Conservation (phyloP, 192 early-diverging fungal species). For the Umbelopsis sp. region DNA sequence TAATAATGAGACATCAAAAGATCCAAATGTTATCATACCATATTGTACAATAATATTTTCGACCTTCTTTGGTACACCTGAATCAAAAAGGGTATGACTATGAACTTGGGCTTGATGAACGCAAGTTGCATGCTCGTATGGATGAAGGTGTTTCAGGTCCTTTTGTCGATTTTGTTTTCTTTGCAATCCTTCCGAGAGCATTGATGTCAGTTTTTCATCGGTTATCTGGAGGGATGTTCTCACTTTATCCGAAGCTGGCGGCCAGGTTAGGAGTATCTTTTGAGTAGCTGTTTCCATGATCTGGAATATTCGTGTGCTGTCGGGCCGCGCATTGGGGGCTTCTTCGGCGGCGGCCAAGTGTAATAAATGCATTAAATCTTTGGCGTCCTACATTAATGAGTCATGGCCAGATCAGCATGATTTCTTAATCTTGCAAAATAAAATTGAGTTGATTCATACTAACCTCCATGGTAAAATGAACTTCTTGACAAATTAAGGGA, state of each 20-base stretch:
- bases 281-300: constrained; percentile 14
- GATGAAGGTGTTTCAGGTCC: constrained; percentile 14
- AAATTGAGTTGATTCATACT: background rate
- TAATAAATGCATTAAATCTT: background rate
- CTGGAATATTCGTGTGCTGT: constrained; percentile 19
- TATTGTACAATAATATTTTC: constrained; percentile 32
- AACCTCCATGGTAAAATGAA: constrained; percentile 14
- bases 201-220: constrained; percentile 20
- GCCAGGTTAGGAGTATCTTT: constrained; percentile 21
- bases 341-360: background rate
- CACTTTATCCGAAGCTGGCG: background rate
- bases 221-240: constrained; percentile 25
- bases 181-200: constrained; percentile 19
- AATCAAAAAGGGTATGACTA: background rate
- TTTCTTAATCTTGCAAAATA: background rate
- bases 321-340: background rate
- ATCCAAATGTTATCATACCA: constrained; percentile 34
- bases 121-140: constrained; percentile 20
- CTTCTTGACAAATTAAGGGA: constrained; percentile 16
- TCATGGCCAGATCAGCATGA: background rate
- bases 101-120: constrained; percentile 20
- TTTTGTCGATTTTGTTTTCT: background rate
- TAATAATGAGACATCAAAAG: constrained; percentile 18
- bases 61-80: constrained; percentile 11
- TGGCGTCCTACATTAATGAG: background rate